Evolutionary conservation across 2,329 filamentous ascomycete species (phyloP), one percentile per base, ranked within the genome.

Genomic region (Sarocladiaceae sp.): DNA sequence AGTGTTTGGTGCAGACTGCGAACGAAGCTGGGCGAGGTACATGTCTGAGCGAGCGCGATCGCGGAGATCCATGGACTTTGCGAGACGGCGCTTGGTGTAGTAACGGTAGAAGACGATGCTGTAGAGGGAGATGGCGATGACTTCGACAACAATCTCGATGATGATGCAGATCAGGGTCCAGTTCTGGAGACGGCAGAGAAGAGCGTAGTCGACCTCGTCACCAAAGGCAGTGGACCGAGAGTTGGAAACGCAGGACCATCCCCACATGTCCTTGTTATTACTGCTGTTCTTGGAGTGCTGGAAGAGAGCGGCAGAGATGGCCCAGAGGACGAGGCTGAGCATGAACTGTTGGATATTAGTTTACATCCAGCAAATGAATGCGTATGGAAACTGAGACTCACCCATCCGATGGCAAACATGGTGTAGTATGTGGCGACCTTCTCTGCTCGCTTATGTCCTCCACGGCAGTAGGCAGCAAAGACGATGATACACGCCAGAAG

Each of bases 161-260:
- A 98, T 85, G 68, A 90, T 90, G 76, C 93, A 98, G 62, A 98
- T 85, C 51, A 98, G 76, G 32, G 85, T 78, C 93, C 93, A 98
- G 69, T 95, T 93, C 48, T 96, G 69, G 57, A 98, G 80, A 56
- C 91, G 85, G 72, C 93, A 98, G 53, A 97, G 77, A 42, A 98
- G 83, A 20, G 80, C 80, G 66, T 97, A 98, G 66, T 93, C 76
- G 55, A 98, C 78, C 56, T 93, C 82, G 46, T 90, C 73, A 49
- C 80, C 61, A 63, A 91, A 97, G 44, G 95, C 69, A 42, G 88
- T 67, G 45, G 82, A 71, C 49, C 91, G 82, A 52, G 83, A 80
- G 64, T 96, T 97, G 57, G 95, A 78, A 46, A 90, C 84, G 64
- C 93, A 98, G n/a, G 88, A 81, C 93, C 93, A 98, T 48, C 91